phyloP scores from a whole-genome alignment of 2,329 filamentous ascomycete species.

The Fusarium agapanthi region DNA sequence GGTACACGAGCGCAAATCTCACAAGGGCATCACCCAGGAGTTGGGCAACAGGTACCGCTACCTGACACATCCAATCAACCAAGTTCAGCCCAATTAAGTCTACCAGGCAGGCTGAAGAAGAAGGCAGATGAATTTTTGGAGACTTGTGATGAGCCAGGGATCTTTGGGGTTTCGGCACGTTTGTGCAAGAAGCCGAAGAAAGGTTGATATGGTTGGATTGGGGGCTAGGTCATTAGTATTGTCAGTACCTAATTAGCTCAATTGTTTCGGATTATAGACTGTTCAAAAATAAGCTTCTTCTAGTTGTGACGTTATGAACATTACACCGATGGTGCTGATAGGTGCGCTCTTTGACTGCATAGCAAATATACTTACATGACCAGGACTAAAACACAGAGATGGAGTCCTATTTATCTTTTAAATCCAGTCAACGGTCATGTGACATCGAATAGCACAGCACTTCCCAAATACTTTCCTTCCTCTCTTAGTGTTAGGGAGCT shows the following conservation, averaged over 20 bases:
- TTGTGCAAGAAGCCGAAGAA: not conserved
- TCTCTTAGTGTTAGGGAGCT: not conserved
- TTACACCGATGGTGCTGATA: not conserved
- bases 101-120: not conserved
- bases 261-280: accelerated
- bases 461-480: too few species aligned
- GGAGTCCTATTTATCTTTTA: too few species aligned
- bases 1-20: not conserved
- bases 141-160: not conserved
- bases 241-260: accelerated
- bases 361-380: not conserved
- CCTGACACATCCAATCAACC: not conserved
- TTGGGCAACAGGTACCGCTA: not conserved
- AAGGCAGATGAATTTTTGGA: not conserved
- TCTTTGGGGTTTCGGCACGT: not conserved
- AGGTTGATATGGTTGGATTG: not conserved
- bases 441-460: too few species aligned
- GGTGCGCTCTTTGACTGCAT: not conserved
- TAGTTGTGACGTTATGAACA: not conserved
- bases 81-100: accelerated
- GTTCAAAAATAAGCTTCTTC: too few species aligned
- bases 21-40: not conserved
- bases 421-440: too few species aligned
- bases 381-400: too few species aligned
- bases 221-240: not conserved